phyloP scores from a whole-genome alignment of 257 asterid species.

The Solanum pinnatisectum region DNA sequence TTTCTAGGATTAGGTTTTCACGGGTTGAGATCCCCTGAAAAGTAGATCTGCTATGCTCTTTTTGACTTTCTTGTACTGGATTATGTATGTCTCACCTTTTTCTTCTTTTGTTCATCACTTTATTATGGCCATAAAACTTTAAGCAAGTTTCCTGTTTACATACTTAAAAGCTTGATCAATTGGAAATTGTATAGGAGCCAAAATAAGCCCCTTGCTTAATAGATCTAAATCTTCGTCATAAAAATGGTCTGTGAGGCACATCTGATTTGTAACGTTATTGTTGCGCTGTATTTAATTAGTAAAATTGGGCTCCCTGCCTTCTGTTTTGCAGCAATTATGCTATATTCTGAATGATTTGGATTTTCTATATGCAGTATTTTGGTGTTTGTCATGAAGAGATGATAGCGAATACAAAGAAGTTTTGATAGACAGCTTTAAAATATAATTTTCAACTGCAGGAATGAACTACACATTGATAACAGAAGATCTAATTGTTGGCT shows the following conservation, averaged over 20 bases:
- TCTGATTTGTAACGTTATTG: neutral
- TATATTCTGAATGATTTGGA: neutral
- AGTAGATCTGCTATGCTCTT: neutral
- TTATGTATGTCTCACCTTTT: neutral
- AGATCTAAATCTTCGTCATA: neutral
- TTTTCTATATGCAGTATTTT: neutral
- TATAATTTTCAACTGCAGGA: constrained; percentile 36
- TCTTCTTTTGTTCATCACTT: neutral
- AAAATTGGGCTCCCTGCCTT: neutral
- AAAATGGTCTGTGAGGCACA: neutral
- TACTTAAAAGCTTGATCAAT: neutral
- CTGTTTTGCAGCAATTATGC: neutral
- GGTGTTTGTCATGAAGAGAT: neutral
- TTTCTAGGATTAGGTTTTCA: neutral
- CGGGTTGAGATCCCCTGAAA: neutral
- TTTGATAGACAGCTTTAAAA: constrained; percentile 3
- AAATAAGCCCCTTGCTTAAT: neutral
- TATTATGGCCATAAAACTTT: neutral
- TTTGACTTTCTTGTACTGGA: neutral
- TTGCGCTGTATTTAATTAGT: neutral
- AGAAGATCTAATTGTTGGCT: constrained; percentile 73
- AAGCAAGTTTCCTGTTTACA: neutral
- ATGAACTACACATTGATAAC: constrained; percentile 89
- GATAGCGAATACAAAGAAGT: neutral
- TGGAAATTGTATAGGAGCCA: neutral